Evolutionary conservation across 163 green algal genomes (phyloP), one percentile per base, ranked within the genome.

Genomic region (Scenedesmus sp.): DNA sequence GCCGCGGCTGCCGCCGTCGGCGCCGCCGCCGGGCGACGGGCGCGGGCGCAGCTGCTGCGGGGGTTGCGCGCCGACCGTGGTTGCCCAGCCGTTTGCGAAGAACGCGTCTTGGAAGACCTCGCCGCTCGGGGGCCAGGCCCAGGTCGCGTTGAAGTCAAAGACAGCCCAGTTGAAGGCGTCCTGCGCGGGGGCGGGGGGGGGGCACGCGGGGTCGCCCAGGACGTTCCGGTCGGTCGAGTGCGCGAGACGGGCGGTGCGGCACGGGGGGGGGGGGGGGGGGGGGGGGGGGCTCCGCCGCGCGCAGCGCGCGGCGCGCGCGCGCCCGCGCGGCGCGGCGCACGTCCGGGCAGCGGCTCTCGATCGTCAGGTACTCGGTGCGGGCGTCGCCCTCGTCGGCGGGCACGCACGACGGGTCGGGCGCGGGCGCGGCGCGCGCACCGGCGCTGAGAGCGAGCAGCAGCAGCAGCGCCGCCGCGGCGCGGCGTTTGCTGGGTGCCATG

Each of bases 11-110:
- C 11, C 54, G 39, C 63, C 54, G 54, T 28, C 34, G 54, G 26
- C 34, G 54, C 54, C 34, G 54, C 24, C 34, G 54, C 24, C 29
- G 51, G 5, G 10, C 51, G 28, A 6, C 4, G 54, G 63, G 0
- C 63, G 15, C 31, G 34, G 34, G 17, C 63, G 42, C 20, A 70
- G 36, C 14, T 26, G 29, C 18, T 70, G 63, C 22, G 36, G 53
- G 63, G 31, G n/a, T 24, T n/a, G 31, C 18, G 31, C 11, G 36
- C 39, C 63, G 11, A n/a, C 26, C 14, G 54, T 50, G 20, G 24
- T 31, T 28, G 63, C 63, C 63, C 63, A 70, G 36, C 63, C 63
- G n/a, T 34, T 34, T 11, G 63, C n/a, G 20, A 51, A 42, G 36
- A 57, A 70, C 5, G 39, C 62, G 54, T 63, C 20, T 10, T 3